Conservation (phyloP, 2,329 filamentous ascomycete genomes). For the Zalaria obscura region DNA sequence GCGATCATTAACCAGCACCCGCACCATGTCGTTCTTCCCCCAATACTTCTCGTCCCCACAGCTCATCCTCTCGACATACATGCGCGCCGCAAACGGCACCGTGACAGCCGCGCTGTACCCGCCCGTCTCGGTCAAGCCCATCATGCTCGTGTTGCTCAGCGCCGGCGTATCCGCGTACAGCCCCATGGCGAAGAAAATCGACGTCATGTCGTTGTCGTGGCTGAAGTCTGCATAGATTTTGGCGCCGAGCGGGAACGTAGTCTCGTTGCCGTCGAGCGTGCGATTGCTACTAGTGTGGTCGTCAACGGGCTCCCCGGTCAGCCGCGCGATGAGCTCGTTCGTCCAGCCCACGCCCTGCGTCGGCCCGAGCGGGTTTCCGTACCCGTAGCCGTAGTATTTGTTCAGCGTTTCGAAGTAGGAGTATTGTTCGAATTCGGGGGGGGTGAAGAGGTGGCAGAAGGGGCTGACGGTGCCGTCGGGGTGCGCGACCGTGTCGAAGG, state of each 20-base stretch:
- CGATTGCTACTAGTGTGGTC: slow-evolving; percentile 66
- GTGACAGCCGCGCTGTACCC: slow-evolving; percentile 67
- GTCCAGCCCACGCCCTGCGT: slow-evolving; percentile 79
- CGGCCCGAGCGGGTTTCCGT: slow-evolving; percentile 63
- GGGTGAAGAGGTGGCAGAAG: slow-evolving; percentile 65
- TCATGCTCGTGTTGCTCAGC: slow-evolving; percentile 30
- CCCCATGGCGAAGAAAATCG: slow-evolving; percentile 62
- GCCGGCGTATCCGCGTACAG: slow-evolving; percentile 54
- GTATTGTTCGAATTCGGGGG: slow-evolving; percentile 58
- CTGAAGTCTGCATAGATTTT: slow-evolving; percentile 77
- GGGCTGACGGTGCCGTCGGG: slow-evolving; percentile 41
- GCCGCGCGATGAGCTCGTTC: slow-evolving; percentile 72
- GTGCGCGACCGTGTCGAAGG: slow-evolving; percentile 65
- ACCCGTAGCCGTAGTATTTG: slow-evolving; percentile 74
- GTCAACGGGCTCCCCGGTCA: slow-evolving; percentile 53
- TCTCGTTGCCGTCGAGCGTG: slow-evolving; percentile 53
- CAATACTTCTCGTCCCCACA: slow-evolving; percentile 36
- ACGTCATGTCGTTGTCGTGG: slow-evolving; percentile 79
- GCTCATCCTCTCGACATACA: slow-evolving; percentile 78
- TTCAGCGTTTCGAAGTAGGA: slow-evolving; percentile 67
- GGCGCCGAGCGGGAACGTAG: slow-evolving; percentile 57
- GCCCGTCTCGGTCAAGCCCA: slow-evolving; percentile 38
- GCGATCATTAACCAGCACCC: slow-evolving; percentile 71
- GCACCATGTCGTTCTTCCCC: slow-evolving; percentile 50
- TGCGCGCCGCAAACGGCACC: slow-evolving; percentile 66